Evolutionary conservation across 2,329 filamentous ascomycete species (phyloP).

Genomic region (Anisogramma anomala): DNA sequence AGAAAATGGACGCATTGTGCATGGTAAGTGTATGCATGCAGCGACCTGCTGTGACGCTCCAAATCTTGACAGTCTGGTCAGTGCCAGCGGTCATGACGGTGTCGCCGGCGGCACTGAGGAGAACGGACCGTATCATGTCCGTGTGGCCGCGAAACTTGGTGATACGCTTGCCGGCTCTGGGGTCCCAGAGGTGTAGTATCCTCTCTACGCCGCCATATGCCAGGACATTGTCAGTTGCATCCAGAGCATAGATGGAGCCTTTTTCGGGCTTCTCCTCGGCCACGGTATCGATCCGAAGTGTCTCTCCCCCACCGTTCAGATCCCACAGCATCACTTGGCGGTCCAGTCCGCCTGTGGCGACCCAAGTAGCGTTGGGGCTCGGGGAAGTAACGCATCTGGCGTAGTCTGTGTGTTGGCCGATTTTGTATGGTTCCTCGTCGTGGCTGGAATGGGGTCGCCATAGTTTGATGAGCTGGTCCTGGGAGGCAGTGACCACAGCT

Average conservation of each 20-base stretch:
- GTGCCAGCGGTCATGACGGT: constrained; percentile 90
- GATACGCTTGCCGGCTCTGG: constrained; percentile 74
- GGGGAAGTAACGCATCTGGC: constrained; percentile 88
- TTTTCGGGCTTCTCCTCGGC: constrained; percentile 80
- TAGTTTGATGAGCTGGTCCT: constrained; percentile 85
- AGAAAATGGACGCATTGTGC: constrained; percentile 98
- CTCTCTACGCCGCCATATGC: constrained; percentile 92
- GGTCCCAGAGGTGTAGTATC: constrained; percentile 85
- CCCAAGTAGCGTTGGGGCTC: constrained; percentile 55
- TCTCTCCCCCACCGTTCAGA: constrained; percentile 74
- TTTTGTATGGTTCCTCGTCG: constrained; percentile 59
- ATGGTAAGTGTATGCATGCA: constrained; percentile 98
- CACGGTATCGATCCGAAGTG: constrained; percentile 71
- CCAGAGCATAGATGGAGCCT: constrained; percentile 87
- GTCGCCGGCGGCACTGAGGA: constrained; percentile 80
- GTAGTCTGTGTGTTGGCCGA: constrained; percentile 91
- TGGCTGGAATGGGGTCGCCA: constrained; percentile 68
- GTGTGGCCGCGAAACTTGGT: constrained; percentile 97
- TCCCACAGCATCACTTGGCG: constrained; percentile 92
- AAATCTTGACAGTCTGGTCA: constrained; percentile 95
- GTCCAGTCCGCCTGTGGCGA: constrained; percentile 87
- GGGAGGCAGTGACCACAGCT: constrained; percentile 78
- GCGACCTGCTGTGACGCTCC: constrained; percentile 87
- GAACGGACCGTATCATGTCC: constrained; percentile 81
- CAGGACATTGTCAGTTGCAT: constrained; percentile 66